A percentile compares a stretch with the other conserved stretches of the same genome.
Evolutionary conservation across 2,329 filamentous ascomycete species (phyloP).

Genomic region (Penicillium sp.): DNA sequence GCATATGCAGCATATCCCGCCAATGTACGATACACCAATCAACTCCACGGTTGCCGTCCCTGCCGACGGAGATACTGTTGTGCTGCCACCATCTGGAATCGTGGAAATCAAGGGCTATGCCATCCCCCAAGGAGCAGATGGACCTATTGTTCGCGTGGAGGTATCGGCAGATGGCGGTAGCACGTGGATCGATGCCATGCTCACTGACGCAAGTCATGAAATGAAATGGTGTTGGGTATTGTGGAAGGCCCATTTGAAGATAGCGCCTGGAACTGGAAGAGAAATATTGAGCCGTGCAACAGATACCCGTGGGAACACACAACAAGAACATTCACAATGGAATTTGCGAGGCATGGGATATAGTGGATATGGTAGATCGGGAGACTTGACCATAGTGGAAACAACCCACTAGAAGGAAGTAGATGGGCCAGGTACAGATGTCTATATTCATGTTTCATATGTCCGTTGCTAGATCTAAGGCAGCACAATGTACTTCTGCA

Average conservation of each 20-base stretch:
- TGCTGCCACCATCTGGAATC: constrained; percentile 36
- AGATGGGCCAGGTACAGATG: background rate
- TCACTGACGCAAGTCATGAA: constrained; percentile 23
- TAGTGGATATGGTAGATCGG: constrained; percentile 55
- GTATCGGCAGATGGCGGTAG: constrained; percentile 48
- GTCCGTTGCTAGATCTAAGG: constrained; percentile 47
- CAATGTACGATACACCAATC: constrained; percentile 53
- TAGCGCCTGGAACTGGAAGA: constrained; percentile 40
- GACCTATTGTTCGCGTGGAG: constrained; percentile 52
- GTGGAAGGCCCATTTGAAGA: constrained; percentile 46
- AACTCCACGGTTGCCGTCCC: constrained; percentile 53
- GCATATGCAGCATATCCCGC: constrained; percentile 49
- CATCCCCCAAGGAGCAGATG: constrained; percentile 49
- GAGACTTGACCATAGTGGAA: constrained; percentile 43
- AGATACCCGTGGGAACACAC: constrained; percentile 50
- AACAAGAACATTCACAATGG: constrained; percentile 49
- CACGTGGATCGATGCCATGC: constrained; percentile 48
- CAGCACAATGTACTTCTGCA: constrained; percentile 92
- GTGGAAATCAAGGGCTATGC: constrained; percentile 53
- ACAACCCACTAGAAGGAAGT: background rate
- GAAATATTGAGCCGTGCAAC: constrained; percentile 52
- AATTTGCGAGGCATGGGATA: constrained; percentile 57
- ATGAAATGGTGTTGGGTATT: constrained; percentile 55
- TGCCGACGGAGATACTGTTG: constrained; percentile 41
- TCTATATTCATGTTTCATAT: constrained; percentile 6